Percentiles rank a stretch among this genome's conserved stretches.
These are phyloP conservation scores for Cryptococcus sp. DNA, from an alignment of 1,284 basidiomycete species.

Conservation along the genomic window DNA sequence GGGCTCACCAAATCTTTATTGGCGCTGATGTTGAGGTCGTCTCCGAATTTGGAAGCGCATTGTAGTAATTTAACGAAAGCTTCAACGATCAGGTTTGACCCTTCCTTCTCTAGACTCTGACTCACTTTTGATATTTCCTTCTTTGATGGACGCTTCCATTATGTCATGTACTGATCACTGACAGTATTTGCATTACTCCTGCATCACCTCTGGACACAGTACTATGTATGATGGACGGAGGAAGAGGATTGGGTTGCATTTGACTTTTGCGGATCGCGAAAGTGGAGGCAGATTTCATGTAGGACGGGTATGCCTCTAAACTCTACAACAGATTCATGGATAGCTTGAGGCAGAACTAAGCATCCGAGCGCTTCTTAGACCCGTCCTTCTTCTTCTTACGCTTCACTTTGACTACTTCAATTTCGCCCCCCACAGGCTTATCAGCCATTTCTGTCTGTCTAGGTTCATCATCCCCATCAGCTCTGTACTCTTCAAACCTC, in stretches of 20 bases:
- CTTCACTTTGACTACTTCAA: conserved; percentile 42
- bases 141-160: conserved; percentile 38
- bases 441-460: conserved; percentile 6
- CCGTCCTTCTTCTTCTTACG: conserved; percentile 38
- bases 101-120: neutral
- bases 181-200: no score
- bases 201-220: no score
- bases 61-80: conserved; percentile 44
- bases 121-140: conserved; percentile 30
- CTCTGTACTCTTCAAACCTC: conserved; percentile 60
- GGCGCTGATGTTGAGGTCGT: conserved; percentile 45
- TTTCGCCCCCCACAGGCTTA: conserved; percentile 14
- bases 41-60: conserved; percentile 45
- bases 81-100: conserved; percentile 9
- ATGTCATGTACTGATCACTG: conserved; percentile 1
- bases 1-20: conserved; percentile 28
- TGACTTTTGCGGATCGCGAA: neutral
- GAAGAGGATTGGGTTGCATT: neutral
- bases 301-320: no score
- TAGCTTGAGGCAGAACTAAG: no score
- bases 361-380: conserved; percentile 28
- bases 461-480: conserved; percentile 49
- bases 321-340: no score
- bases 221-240: neutral
- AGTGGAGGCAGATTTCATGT: neutral